Conservation (phyloP, 352 stramenopile species). For the Phytophthora niederhauseri region DNA sequence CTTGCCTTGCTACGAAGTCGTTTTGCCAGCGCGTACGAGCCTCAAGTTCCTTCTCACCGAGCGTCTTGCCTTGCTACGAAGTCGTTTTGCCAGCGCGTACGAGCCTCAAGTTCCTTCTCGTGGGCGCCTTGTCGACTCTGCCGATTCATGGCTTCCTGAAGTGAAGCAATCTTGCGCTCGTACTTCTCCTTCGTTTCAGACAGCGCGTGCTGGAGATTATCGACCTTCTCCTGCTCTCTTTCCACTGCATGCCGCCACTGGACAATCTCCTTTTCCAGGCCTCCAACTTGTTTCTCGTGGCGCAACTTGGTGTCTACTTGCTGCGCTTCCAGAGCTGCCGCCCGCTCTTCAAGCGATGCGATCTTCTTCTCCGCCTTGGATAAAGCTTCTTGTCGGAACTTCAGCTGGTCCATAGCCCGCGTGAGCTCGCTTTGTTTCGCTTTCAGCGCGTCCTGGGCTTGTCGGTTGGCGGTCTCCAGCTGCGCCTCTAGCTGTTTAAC, state of each 20-base stretch:
- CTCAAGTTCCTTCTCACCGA: constrained; percentile 62
- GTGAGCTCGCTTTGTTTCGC: constrained; percentile 61
- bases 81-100: constrained; percentile 71
- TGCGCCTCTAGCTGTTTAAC: constrained; percentile 44
- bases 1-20: constrained; percentile 70
- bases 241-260: constrained; percentile 52
- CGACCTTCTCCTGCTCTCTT: constrained; percentile 55
- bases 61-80: constrained; percentile 76
- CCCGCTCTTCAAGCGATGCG: constrained; percentile 42
- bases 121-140: constrained; percentile 56
- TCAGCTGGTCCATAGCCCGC: constrained; percentile 55
- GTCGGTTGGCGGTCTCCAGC: constrained; percentile 38
- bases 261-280: constrained; percentile 62
- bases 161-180: constrained; percentile 49
- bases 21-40: constrained; percentile 70
- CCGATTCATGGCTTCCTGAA: constrained; percentile 56
- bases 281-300: constrained; percentile 38
- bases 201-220: constrained; percentile 32
- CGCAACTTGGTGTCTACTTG: constrained; percentile 53
- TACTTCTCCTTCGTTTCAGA: constrained; percentile 49
- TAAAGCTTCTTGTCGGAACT: constrained; percentile 63
- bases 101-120: constrained; percentile 65
- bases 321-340: constrained; percentile 35
- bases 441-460: constrained; percentile 53
- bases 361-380: constrained; percentile 60